Conservation (phyloP, 495 filamentous ascomycete species). For the Astrothelium macrocarpum region DNA sequence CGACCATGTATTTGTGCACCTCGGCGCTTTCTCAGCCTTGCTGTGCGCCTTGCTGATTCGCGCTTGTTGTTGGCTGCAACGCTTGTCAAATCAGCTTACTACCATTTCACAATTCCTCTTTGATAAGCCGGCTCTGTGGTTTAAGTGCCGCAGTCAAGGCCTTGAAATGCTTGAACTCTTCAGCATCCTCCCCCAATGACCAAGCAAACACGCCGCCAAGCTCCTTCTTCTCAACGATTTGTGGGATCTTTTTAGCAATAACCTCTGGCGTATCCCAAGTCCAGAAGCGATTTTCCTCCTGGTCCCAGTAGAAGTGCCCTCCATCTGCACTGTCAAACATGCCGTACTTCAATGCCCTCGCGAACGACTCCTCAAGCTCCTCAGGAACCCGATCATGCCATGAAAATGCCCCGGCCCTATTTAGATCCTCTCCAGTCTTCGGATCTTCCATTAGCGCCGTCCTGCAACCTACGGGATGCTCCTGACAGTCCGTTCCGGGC, state of each 20-base stretch:
- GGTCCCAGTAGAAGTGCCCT: conserved; percentile 63
- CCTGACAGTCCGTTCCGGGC: conserved; percentile 38
- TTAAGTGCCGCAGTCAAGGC: conserved; percentile 23
- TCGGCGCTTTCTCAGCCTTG: not conserved
- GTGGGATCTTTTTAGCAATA: conserved; percentile 53
- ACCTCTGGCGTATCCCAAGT: conserved; percentile 60
- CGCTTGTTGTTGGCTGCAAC: too few species aligned
- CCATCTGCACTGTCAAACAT: conserved; percentile 49
- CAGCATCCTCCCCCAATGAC: conserved; percentile 64
- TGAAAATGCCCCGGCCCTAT: conserved; percentile 52
- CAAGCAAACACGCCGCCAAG: conserved; percentile 36
- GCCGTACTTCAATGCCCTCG: conserved; percentile 44
- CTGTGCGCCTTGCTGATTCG: conserved; percentile 20
- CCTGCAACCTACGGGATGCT: conserved; percentile 50
- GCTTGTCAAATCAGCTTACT: too few species aligned
- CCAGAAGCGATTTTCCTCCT: conserved; percentile 54
- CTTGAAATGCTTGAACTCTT: conserved; percentile 47
- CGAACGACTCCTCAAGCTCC: conserved; percentile 39
- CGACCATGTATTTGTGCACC: not conserved
- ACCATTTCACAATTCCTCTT: not conserved
- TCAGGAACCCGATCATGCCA: conserved; percentile 44
- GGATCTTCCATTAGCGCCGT: conserved; percentile 56
- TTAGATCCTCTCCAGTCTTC: conserved; percentile 52
- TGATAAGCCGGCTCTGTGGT: conserved; percentile 1
- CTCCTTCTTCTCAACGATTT: conserved; percentile 46